A percentile compares a stretch with the other conserved stretches of the same genome.
phyloP scores from a whole-genome alignment of 2,329 filamentous ascomycete genomes.

The Colletotrichum lindemuthianum region DNA sequence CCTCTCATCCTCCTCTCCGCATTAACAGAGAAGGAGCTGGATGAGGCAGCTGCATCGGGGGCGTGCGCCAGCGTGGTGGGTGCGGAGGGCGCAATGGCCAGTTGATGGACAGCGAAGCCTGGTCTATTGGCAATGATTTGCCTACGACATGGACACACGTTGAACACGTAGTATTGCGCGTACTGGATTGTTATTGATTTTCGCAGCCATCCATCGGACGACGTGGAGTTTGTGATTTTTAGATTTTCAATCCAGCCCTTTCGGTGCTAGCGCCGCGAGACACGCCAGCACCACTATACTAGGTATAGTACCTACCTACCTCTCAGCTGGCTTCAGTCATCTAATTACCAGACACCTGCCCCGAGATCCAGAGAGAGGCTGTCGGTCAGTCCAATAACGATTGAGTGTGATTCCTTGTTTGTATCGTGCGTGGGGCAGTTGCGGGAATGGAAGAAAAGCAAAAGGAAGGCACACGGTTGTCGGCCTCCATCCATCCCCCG shows the following conservation, averaged over 20 bases:
- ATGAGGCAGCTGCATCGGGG: too few species aligned
- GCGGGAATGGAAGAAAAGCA: too few species aligned
- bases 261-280: constrained; percentile 12
- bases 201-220: neutral
- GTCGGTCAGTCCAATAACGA: too few species aligned
- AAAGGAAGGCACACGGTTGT: too few species aligned
- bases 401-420: too few species aligned
- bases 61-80: too few species aligned
- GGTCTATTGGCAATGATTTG: constrained; percentile 24
- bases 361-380: too few species aligned
- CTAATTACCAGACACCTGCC: neutral
- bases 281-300: constrained; percentile 12
- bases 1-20: neutral
- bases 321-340: neutral
- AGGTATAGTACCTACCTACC: too few species aligned
- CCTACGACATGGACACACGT: too few species aligned
- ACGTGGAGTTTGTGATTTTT: neutral
- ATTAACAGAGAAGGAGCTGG: too few species aligned
- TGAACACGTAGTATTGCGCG: neutral
- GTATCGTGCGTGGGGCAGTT: too few species aligned
- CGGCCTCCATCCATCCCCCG: neutral
- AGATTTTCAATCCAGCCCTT: neutral
- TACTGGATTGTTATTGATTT: neutral
- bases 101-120: neutral
- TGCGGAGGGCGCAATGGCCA: too few species aligned